A percentile compares a stretch with the other conserved stretches of the same genome.
Conservation (phyloP, 2,329 filamentous ascomycete species). For the Leptographium galeiforme region DNA sequence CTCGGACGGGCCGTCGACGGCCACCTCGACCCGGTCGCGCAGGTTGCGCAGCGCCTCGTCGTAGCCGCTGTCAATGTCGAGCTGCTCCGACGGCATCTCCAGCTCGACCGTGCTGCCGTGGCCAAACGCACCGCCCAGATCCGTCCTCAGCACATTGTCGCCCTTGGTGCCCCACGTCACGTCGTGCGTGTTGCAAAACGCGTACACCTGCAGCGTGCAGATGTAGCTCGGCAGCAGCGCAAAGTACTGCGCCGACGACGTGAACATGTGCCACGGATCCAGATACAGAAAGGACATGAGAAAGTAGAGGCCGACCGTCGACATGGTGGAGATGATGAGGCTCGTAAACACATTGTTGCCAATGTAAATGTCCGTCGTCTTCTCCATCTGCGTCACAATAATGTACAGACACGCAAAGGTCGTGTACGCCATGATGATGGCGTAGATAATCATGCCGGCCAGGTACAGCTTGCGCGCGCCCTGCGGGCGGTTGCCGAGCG, state of each 20-base stretch:
- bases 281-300: constrained; percentile 93
- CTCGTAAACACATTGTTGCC: constrained; percentile 92
- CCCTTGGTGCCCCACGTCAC: constrained; percentile 98
- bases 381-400: constrained; percentile 64
- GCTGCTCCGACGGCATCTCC: constrained; percentile 94
- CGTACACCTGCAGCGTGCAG: constrained; percentile 94
- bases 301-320: constrained; percentile 89
- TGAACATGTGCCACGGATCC: constrained; percentile 99
- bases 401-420: constrained; percentile 83
- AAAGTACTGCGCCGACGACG: constrained; percentile 82
- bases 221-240: constrained; percentile 85
- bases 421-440: constrained; percentile 91
- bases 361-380: constrained; percentile 30
- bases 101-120: constrained; percentile 71
- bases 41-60: constrained; percentile 95
- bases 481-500: constrained; percentile 90
- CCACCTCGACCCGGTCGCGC: constrained; percentile 79
- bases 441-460: constrained; percentile 77
- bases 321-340: constrained; percentile 76
- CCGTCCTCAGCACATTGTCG: constrained; percentile 87
- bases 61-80: constrained; percentile 96
- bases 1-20: constrained; percentile 47
- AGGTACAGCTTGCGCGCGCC: constrained; percentile 87
- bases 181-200: constrained; percentile 98
- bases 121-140: constrained; percentile 74